phyloP scores from a whole-genome alignment of 139 green algal species.

The Chlamydomonas sphaeroides region DNA sequence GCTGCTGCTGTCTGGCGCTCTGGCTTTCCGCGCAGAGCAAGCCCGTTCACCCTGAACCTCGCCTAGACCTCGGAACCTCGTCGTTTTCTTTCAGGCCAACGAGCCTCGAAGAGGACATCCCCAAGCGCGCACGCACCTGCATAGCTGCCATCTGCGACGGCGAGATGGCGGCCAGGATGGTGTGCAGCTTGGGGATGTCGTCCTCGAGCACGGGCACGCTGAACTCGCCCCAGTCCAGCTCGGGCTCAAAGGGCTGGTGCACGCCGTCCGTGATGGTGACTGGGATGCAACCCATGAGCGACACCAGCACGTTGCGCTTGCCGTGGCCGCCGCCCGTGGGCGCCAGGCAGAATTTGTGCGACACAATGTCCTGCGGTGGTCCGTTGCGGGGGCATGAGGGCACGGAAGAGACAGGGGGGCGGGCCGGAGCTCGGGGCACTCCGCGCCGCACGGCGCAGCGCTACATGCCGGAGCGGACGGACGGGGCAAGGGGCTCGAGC shows the following conservation, averaged over 20 bases:
- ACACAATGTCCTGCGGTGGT: conserved; percentile 24
- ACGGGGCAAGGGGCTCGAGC: too few species aligned
- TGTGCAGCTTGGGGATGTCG: conserved; percentile 38
- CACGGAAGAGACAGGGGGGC: too few species aligned
- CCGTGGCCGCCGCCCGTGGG: conserved; percentile 54
- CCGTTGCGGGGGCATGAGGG: too few species aligned
- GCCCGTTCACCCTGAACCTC: too few species aligned
- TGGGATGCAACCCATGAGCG: conserved; percentile 53
- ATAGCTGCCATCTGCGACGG: background rate
- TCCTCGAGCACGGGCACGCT: conserved; percentile 31
- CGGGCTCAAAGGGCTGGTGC: conserved; percentile 55
- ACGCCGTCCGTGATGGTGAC: conserved; percentile 46
- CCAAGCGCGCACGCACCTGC: conserved; percentile 30
- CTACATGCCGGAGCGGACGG: too few species aligned
- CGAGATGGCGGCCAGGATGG: conserved; percentile 1
- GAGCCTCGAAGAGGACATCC: too few species aligned
- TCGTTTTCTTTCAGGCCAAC: too few species aligned
- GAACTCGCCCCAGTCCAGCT: conserved; percentile 37
- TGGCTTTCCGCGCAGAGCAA: too few species aligned
- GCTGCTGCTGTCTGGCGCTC: too few species aligned
- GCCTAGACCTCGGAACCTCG: too few species aligned
- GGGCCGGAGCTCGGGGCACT: too few species aligned
- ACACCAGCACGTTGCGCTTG: conserved; percentile 52
- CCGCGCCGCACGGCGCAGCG: too few species aligned
- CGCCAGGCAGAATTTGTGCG: conserved; percentile 52